Percentiles rank a stretch among this genome's conserved stretches.
phyloP scores from a whole-genome alignment of 352 stramenopile genomes.

The Globisporangium camurandrum region DNA sequence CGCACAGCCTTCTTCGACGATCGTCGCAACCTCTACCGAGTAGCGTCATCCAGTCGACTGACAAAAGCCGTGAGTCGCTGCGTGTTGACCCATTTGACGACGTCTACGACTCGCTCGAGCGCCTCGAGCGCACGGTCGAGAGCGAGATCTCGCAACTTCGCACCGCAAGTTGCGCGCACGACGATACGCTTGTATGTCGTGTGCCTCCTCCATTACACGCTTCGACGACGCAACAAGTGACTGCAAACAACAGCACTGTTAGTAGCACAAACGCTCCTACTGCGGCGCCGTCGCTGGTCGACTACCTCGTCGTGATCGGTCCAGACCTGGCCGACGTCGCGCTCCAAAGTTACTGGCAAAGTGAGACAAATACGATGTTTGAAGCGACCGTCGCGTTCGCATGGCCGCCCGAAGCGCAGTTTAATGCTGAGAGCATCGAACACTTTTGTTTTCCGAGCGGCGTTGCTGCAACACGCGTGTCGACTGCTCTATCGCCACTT shows the following conservation, averaged over 20 bases:
- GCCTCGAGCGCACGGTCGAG: constrained; percentile 29
- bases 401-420: constrained; percentile 55
- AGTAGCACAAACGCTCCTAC: not conserved
- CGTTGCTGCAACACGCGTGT: not conserved
- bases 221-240: not conserved
- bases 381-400: constrained; percentile 55
- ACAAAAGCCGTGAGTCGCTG: too few species aligned
- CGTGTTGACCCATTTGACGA: constrained; percentile 31
- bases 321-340: constrained; percentile 35
- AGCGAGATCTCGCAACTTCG: constrained; percentile 23
- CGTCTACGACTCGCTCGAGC: constrained; percentile 33
- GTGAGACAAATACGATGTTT: constrained; percentile 35
- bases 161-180: not conserved
- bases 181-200: not conserved
- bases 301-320: constrained; percentile 44
- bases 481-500: not conserved
- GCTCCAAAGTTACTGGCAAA: constrained; percentile 34
- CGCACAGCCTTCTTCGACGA: not conserved
- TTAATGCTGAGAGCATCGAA: constrained; percentile 60
- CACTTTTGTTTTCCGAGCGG: constrained; percentile 63
- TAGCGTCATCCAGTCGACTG: not conserved
- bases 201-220: too few species aligned
- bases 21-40: not conserved
- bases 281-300: constrained; percentile 21
- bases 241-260: not conserved